Evolutionary conservation across 2,329 filamentous ascomycete species (phyloP).

Genomic region (Beauveria sp.): DNA sequence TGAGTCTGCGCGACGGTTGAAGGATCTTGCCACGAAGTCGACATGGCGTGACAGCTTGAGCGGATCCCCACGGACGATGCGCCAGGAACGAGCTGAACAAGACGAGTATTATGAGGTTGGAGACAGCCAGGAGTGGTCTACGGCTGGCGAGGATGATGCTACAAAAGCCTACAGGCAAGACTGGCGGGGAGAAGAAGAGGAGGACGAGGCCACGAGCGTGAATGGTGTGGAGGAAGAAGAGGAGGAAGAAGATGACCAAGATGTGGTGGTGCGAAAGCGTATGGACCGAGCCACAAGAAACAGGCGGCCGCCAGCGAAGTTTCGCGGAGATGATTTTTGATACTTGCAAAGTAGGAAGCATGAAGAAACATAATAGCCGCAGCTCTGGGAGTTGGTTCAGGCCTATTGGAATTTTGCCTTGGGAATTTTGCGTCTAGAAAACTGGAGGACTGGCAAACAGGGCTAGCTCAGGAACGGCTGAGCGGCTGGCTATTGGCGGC

Average conservation of each 20-base stretch:
- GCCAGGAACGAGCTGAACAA: background rate
- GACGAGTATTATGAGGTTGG: constrained; percentile 17
- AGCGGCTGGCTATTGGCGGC: background rate
- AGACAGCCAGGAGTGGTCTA: constrained; percentile 18
- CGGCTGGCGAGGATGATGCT: constrained; percentile 2
- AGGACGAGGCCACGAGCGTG: background rate
- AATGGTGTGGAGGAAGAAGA: constrained; percentile 9
- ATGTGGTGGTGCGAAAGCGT: constrained; percentile 22
- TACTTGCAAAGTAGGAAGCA: constrained; percentile 14
- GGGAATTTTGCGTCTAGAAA: background rate
- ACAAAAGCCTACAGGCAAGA: background rate
- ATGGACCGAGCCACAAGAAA: constrained; percentile 22
- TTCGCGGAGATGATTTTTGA: constrained; percentile 25
- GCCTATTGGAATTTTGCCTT: background rate
- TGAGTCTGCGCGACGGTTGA: background rate
- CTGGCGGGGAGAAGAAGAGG: background rate
- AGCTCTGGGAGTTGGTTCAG: too few species aligned
- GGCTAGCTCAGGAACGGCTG: too few species aligned
- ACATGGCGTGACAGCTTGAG: background rate
- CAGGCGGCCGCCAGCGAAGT: constrained; percentile 28
- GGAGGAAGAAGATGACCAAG: constrained; percentile 24
- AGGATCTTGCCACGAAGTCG: background rate
- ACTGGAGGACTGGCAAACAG: too few species aligned
- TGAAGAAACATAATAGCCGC: background rate
- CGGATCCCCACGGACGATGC: background rate